Evolutionary conservation across 116 monocot species (phyloP).

Genomic region (Phalaenopsis hybrid): DNA sequence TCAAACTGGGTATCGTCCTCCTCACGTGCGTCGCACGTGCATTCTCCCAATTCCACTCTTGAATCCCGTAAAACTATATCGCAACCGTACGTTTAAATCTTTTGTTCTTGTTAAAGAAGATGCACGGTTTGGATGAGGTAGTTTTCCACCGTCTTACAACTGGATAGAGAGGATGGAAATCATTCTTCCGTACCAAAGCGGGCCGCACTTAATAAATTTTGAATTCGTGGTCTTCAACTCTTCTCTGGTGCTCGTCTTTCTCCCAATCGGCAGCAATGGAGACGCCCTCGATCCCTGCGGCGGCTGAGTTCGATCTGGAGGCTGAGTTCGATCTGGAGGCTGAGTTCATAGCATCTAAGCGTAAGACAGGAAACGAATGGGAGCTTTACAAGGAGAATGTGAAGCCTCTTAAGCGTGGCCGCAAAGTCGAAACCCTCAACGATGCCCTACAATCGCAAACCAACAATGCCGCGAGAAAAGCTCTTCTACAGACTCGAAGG

Average conservation of each 20-base stretch:
- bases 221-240: not conserved
- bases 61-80: too few relatives aligned
- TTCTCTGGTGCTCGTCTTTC: not conserved
- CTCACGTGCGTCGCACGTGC: too few relatives aligned
- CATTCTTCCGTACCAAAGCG: not conserved
- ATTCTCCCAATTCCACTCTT: too few relatives aligned
- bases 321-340: conserved; percentile 72
- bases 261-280: conserved; percentile 9
- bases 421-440: conserved; percentile 72
- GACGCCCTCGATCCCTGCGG: conserved; percentile 1
- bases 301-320: not conserved
- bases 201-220: not conserved
- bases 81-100: too few relatives aligned
- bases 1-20: too few relatives aligned
- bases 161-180: too few relatives aligned
- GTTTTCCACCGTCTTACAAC: too few relatives aligned
- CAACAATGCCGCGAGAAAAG: conserved; percentile 25
- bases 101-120: too few relatives aligned
- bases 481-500: conserved; percentile 65
- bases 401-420: conserved; percentile 83
- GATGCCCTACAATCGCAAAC: conserved; percentile 48
- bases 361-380: conserved; percentile 64
- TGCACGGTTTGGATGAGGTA: too few relatives aligned
- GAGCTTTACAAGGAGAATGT: conserved; percentile 97
- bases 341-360: conserved; percentile 41